phyloP scores from a whole-genome alignment of 2,329 filamentous ascomycete species.

The Cladosporium sp. region DNA sequence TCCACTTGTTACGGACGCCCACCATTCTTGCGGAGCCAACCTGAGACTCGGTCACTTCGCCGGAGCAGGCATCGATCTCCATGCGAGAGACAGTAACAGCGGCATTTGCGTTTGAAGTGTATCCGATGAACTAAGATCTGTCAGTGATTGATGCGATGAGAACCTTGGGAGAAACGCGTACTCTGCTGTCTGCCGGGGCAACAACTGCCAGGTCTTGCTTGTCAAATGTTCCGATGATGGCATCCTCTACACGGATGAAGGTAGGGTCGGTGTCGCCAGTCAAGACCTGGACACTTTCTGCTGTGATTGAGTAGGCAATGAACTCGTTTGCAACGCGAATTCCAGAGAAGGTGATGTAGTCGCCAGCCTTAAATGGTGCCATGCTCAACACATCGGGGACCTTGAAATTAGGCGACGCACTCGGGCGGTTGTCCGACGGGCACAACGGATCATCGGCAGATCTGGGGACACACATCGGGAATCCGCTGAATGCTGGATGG shows the following conservation, averaged over 20 bases:
- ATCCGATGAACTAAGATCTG: slow-evolving; percentile 34
- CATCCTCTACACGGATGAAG: slow-evolving; percentile 41
- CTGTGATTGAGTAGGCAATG: slow-evolving; percentile 35
- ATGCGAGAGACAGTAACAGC: slow-evolving; percentile 36
- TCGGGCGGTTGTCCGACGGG: slow-evolving; percentile 33
- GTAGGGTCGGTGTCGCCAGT: slow-evolving; percentile 30
- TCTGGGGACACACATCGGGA: slow-evolving; percentile 50
- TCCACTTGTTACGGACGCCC: slow-evolving; percentile 38
- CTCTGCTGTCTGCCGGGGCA: slow-evolving; percentile 33
- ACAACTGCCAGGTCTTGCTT: slow-evolving; percentile 25
- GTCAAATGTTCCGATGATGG: slow-evolving; percentile 38
- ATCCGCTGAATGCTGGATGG: slow-evolving; percentile 41
- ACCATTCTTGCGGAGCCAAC: slow-evolving; percentile 32
- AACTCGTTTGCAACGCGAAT: slow-evolving; percentile 32
- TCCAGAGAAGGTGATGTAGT: slow-evolving; percentile 40
- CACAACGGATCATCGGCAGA: slow-evolving; percentile 34
- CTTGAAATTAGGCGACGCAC: slow-evolving; percentile 28
- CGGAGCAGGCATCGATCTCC: slow-evolving; percentile 41
- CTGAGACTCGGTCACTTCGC: slow-evolving; percentile 33
- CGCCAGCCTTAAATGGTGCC: slow-evolving; percentile 38
- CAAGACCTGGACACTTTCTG: slow-evolving; percentile 38
- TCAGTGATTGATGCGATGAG: background rate
- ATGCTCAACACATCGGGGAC: slow-evolving; percentile 35
- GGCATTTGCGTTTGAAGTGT: slow-evolving; percentile 34
- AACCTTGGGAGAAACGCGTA: slow-evolving; percentile 7